phyloP scores from a whole-genome alignment of 2,329 filamentous ascomycete genomes.

The Pseudocercospora macadamiae region DNA sequence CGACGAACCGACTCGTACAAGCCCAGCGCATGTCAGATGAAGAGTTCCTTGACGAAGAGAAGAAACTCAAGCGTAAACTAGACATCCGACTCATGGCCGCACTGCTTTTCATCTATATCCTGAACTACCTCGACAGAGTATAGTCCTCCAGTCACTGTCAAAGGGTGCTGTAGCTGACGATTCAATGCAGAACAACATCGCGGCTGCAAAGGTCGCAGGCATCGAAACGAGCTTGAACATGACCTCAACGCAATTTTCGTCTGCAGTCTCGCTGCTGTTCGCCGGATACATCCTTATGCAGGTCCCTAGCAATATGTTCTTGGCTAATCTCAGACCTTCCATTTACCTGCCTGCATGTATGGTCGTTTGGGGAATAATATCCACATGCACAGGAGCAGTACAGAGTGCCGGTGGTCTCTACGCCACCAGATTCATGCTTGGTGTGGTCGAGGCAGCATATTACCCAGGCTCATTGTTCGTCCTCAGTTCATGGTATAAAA shows the following conservation, averaged over 20 bases:
- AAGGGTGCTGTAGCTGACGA: no score
- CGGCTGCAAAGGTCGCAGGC: slow-evolving; percentile 36
- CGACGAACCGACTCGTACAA: neutral
- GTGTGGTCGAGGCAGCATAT: slow-evolving; percentile 19
- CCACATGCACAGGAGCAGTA: slow-evolving; percentile 30
- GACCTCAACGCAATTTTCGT: slow-evolving; percentile 43
- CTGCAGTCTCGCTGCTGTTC: slow-evolving; percentile 43
- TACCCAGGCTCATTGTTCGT: slow-evolving; percentile 47
- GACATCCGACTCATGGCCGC: slow-evolving; percentile 68
- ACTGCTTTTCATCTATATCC: slow-evolving; percentile 72
- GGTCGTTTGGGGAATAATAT: slow-evolving; percentile 34
- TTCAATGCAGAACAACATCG: slow-evolving; percentile 11
- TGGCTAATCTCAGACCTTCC: slow-evolving; percentile 33
- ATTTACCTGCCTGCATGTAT: slow-evolving; percentile 31
- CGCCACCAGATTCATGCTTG: slow-evolving; percentile 26
- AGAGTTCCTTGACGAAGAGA: slow-evolving; percentile 13
- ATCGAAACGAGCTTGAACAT: slow-evolving; percentile 48
- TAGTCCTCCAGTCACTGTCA: no score
- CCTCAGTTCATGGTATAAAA: slow-evolving; percentile 48
- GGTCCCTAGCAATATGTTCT: slow-evolving; percentile 34
- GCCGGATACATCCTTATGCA: slow-evolving; percentile 36
- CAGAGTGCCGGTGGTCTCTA: slow-evolving; percentile 22
- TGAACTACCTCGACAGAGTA: slow-evolving; percentile 65
- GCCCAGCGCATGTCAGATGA: slow-evolving; percentile 7
- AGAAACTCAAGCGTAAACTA: slow-evolving; percentile 57